Evolutionary conservation across 495 filamentous ascomycete genomes (phyloP), one percentile per base, ranked within the genome.

Genomic region (Daldinia loculata): DNA sequence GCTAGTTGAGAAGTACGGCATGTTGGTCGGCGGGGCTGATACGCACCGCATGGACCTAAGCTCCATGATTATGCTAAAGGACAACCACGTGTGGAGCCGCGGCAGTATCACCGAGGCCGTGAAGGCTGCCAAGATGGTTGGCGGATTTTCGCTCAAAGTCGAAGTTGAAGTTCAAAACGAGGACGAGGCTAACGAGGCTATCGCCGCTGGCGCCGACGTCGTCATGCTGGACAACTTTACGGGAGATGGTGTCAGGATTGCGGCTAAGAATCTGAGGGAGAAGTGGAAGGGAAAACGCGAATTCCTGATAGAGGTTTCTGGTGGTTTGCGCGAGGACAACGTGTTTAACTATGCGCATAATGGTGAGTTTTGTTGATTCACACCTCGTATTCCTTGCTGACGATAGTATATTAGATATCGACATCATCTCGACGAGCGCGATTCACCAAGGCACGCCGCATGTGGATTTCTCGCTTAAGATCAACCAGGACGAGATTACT

Each of bases 221-320:
- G 87, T 99, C 57, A 99, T 99, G 95, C 80, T 99, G 72, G 95
- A 99, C 79, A 99, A 99, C 76, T 98, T 98, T 76, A 87, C 86
- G 0, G 85, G 88, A 0, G 89, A 92, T 9, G 93, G 89, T 0
- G 89, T 97, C 60, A 89, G 86, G 74, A 80, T 83, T 30, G 92
- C 91, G 0, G 92, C 94, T 12, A 81, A 66, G 76, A 85, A 84
- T 67, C 80, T 99, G 36, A 95, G 94, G 83, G 81, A 90, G 73
- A 87, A 88, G 73, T 97, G 92, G 93, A 84, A 75, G 12, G 88
- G 83, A 0, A 89, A 89, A 77, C 80, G 83, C 61, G 71, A 85
- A 36, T 93, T 95, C 71, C 74, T 98, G 76, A 84, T 98, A 38
- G 95, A 98, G 84, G 92, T 96, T 17, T 97, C 93, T 74, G 95